Evolutionary conservation across 495 filamentous ascomycete genomes (phyloP), one percentile per base, ranked within the genome.

Genomic region (Penicillium coprophilum): DNA sequence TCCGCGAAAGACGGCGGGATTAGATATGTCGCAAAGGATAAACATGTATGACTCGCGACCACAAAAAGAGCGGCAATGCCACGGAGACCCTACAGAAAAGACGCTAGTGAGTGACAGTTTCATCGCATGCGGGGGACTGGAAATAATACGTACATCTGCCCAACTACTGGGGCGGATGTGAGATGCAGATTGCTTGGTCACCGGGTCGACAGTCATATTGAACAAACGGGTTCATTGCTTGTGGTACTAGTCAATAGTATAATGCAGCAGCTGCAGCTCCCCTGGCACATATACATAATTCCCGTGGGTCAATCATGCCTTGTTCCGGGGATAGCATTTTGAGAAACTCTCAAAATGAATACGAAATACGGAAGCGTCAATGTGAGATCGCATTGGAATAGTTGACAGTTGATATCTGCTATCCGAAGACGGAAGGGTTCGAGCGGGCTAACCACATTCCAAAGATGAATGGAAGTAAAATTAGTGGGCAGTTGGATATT

Each of bases 41-140:
- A 45, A 24, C 43, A 59, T 20, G 45, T 54, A 50, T 55, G 51
- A 40, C 57, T 59, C 7, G 57, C 45, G n/a, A 55, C 57, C 15
- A 59, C 51, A n/a, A 59, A 59, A 15, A 55, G 23, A 5, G 57
- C 57, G 28, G 57, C 57, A 39, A 59, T 55, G 45, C 51, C 57
- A 27, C 51, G 57, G 19, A 59, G 51, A 24, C 46, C 57, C 57
- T 55, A 31, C n/a, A n/a, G n/a, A n/a, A 31, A 21, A 47, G 19
- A 19, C 9, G 23, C 17, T 7, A 30, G 44, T 58, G 20, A 53
- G 50, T 15, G 39, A 19, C 24, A 2, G 36, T 15, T 43, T 5
- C 3, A 21, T 24, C 10, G 10, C 11, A 45, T 34, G 51, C 12
- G 31, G 30, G 43, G 31, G 40, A 51, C 8, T 24, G 3, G 12